A percentile compares a stretch with the other conserved stretches of the same genome.
These are phyloP conservation scores for Eucalyptus shirleyi DNA, from an alignment of 345 rosid species.

Conservation along the genomic window DNA sequence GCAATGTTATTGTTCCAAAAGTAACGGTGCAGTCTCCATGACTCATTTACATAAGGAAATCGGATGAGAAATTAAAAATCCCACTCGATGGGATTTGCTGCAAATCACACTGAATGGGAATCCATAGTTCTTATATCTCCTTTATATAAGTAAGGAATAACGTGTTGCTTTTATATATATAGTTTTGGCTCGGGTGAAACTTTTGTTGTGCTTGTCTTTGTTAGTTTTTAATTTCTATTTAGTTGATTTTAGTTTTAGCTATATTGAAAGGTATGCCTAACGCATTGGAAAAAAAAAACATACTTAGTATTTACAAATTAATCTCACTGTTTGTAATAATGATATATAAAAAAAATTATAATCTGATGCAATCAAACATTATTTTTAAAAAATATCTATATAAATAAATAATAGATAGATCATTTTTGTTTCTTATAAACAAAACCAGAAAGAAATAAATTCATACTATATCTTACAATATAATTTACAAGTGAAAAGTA, in stretches of 20 bases:
- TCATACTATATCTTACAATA: background rate
- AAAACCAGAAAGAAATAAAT: background rate
- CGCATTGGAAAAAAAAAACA: too few species aligned
- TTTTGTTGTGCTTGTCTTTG: background rate
- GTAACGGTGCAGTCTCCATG: background rate
- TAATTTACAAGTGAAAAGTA: background rate
- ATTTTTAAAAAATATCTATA: too few species aligned
- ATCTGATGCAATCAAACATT: background rate
- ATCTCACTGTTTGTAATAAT: background rate
- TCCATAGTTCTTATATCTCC: background rate
- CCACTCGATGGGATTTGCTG: background rate
- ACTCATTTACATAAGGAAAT: background rate
- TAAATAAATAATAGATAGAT: background rate
- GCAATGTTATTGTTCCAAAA: background rate
- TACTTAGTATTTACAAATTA: background rate
- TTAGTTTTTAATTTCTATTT: background rate
- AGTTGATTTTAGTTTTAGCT: background rate
- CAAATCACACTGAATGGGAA: background rate
- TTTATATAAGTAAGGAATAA: background rate
- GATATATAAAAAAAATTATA: background rate
- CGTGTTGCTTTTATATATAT: background rate
- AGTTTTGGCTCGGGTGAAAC: background rate
- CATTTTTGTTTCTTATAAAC: background rate
- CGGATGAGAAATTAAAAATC: background rate
- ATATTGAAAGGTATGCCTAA: background rate